Conservation (phyloP, 306 rosid species). For the Ammopiptanthus mongolicus region DNA sequence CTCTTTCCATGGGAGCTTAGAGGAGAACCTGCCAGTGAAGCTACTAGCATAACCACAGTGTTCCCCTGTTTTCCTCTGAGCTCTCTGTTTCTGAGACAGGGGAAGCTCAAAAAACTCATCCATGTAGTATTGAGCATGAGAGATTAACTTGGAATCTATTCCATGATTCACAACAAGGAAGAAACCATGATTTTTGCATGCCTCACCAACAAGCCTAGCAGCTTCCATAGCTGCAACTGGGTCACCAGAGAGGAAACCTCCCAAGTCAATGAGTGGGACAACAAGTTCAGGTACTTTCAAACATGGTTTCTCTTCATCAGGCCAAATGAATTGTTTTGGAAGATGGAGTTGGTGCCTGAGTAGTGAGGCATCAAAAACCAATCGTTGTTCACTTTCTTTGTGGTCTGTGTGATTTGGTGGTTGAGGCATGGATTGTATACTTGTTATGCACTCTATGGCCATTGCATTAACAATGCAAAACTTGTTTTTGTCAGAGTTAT, state of each 20-base stretch:
- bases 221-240: conserved; percentile 45
- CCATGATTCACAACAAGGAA: conserved; percentile 86
- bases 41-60: conserved; percentile 96
- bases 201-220: conserved; percentile 49
- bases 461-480: conserved; percentile 39
- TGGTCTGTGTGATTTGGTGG: conserved; percentile 20
- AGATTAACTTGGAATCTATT: conserved; percentile 43
- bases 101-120: conserved; percentile 68
- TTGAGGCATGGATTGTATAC: conserved; percentile 29
- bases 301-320: conserved; percentile 75
- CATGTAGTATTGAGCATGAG: conserved; percentile 62
- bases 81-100: conserved; percentile 67
- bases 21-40: conserved; percentile 81
- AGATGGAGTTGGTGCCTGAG: conserved; percentile 41
- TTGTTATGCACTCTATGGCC: conserved; percentile 59
- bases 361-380: conserved; percentile 74
- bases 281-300: conserved; percentile 44
- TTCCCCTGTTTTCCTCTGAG: conserved; percentile 75
- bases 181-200: conserved; percentile 82
- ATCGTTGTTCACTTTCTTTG: conserved; percentile 25
- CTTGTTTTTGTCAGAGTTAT: background rate
- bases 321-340: conserved; percentile 89
- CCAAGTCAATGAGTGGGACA: conserved; percentile 65
- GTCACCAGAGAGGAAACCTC: conserved; percentile 59
- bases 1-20: conserved; percentile 96